These are phyloP conservation scores for Alectoria sarmentosa DNA, from an alignment of 495 filamentous ascomycete species.

Conservation along the genomic window DNA sequence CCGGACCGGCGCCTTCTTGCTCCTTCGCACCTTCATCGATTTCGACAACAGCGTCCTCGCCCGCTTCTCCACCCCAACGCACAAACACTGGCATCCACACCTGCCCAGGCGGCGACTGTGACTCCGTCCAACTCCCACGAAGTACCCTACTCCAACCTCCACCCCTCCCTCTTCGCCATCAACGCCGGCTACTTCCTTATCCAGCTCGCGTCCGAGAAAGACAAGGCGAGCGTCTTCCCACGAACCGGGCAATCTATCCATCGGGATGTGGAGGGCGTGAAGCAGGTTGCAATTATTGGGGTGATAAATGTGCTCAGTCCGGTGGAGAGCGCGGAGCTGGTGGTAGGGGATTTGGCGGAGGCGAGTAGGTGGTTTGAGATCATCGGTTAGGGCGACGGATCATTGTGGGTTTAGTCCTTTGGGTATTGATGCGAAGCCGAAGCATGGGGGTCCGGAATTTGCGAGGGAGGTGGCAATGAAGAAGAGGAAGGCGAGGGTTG, in stretches of 20 bases:
- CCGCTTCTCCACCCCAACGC: conserved; percentile 32
- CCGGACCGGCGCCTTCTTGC: conserved; percentile 35
- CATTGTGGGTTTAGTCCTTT: conserved; percentile 40
- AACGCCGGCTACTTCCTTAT: conserved; percentile 42
- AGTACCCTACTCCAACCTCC: conserved; percentile 35
- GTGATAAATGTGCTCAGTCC: conserved; percentile 35
- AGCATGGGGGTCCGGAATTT: conserved; percentile 36
- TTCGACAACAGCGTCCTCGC: conserved; percentile 36
- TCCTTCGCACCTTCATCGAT: conserved; percentile 38
- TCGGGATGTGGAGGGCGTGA: conserved; percentile 35
- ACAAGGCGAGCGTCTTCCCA: conserved; percentile 36
- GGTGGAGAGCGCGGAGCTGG: conserved; percentile 35
- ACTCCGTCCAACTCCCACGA: conserved; percentile 37
- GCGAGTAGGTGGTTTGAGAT: conserved; percentile 35
- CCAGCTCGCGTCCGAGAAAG: conserved; percentile 34
- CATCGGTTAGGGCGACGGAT: conserved; percentile 39
- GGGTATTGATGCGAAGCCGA: conserved; percentile 35
- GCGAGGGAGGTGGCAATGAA: conserved; percentile 36
- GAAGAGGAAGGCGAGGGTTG: conserved; percentile 35
- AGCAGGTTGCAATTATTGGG: conserved; percentile 37
- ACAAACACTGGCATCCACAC: conserved; percentile 39
- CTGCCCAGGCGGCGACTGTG: conserved; percentile 41
- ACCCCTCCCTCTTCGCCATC: conserved; percentile 37
- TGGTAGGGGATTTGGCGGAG: conserved; percentile 32
- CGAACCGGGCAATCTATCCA: conserved; percentile 33